These are phyloP conservation scores for Paramarasmius palmivorus DNA, from an alignment of 1,284 basidiomycete genomes.

Conservation along the genomic window DNA sequence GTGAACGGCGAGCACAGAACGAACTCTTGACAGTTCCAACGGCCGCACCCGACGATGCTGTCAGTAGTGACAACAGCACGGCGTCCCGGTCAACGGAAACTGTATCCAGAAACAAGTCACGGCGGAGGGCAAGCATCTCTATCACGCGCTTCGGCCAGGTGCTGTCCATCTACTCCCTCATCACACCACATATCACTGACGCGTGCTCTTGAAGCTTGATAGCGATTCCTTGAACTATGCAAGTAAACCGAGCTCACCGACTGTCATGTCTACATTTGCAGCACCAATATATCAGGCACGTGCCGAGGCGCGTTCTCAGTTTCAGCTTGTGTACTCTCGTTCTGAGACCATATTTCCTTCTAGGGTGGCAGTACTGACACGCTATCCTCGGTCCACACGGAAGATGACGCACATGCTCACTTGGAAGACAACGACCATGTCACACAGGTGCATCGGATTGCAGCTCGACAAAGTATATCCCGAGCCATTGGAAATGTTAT, in stretches of 20 bases:
- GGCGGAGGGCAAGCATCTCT: conserved; percentile 45
- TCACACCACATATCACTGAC: neutral
- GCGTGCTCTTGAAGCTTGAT: conserved; percentile 18
- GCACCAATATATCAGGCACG: conserved; percentile 52
- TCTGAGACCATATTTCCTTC: conserved; percentile 14
- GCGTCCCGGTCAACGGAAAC: too few species aligned
- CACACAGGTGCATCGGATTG: conserved; percentile 59
- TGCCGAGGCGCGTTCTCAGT: conserved; percentile 36
- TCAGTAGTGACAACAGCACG: conserved; percentile 18
- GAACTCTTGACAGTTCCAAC: conserved; percentile 22
- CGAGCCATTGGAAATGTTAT: conserved; percentile 50
- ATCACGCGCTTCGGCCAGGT: conserved; percentile 51
- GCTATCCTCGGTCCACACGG: conserved; percentile 43
- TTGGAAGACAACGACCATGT: conserved; percentile 50
- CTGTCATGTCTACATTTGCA: conserved; percentile 36
- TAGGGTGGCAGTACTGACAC: conserved; percentile 54
- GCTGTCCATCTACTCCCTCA: conserved; percentile 3
- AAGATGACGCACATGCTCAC: conserved; percentile 36
- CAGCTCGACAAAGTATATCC: conserved; percentile 48
- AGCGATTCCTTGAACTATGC: conserved; percentile 22
- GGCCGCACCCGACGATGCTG: conserved; percentile 18
- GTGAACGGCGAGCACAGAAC: conserved; percentile 43
- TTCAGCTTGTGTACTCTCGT: conserved; percentile 6
- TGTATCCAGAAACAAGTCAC: conserved; percentile 29
- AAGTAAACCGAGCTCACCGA: conserved; percentile 27